Base-by-base conservation (phyloP, 331 rosid genomes). In the Malus hybrid region DNA sequence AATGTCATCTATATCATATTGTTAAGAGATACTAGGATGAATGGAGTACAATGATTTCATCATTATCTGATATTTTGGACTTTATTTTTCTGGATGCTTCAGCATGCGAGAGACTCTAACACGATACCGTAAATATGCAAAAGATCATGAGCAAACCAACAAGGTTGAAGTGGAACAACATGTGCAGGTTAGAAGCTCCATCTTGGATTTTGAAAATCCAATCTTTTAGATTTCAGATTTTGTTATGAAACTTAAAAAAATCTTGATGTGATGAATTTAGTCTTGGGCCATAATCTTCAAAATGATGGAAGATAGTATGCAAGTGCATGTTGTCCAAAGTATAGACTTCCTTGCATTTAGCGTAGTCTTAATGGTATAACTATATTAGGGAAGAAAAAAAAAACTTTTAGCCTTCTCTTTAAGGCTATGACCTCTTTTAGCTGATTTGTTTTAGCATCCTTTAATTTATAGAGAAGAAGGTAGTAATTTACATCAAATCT, bases 41-140 rank as follows among this genome's bases (percentile, higher is more conserved):
- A 61, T 58, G 26, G 1, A 20, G n/a, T 20, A 8, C 3, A 13
- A 18, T 61, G 16, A 26, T 24, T 61, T 61, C 66, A 62, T 62
- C 26, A 7, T 29, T 24, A 42, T 12, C 30, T 46, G 58, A 68
- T 9, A 3, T 10, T 71, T 32, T 63, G 36, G 32, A 34, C 32
- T 29, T 68, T 72, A 60, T 42, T 74, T 68, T 34, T 53, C 20
- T 39, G 74, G 71, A 70, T 52, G 64, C 19, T 65, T 72, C 88
- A 90, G 96, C 78, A 76, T 84, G 75, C 63, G 75, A 36, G 66
- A 79, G 66, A 83, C 63, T 32, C 64, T 85, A n/a, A 83, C 74
- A 46, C 75, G 87, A 65, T 86, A 84, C 82, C 68, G 5, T 10
- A 70, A 75, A 62, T 32, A 36, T 52, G 58, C 55, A 62, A 82